Evolutionary conservation across 2,329 filamentous ascomycete species (phyloP).

Genomic region (Venturia aucupariae): DNA sequence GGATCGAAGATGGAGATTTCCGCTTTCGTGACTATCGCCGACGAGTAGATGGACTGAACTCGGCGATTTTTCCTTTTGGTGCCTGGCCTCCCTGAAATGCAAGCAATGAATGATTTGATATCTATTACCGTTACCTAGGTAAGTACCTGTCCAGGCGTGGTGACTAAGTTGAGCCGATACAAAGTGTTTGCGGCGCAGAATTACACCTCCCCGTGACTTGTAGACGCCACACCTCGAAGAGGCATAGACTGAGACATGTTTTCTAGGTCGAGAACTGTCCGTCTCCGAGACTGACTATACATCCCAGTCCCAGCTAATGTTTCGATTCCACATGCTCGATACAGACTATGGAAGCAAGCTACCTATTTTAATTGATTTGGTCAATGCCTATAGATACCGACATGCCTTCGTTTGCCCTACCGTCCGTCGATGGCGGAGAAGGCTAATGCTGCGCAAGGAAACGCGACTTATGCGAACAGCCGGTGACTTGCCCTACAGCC

Average conservation of each 20-base stretch:
- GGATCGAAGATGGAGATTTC: background rate
- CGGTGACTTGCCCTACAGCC: background rate
- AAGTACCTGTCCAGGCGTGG: background rate
- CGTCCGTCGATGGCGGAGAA: background rate
- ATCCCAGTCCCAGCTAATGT: no score
- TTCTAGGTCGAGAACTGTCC: background rate
- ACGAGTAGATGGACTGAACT: background rate
- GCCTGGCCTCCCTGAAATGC: background rate
- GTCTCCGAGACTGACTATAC: no score
- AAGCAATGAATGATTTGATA: background rate
- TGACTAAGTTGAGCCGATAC: background rate
- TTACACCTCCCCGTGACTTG: background rate
- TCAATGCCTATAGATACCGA: no score
- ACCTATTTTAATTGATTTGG: no score
- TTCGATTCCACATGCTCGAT: no score
- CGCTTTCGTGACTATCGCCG: background rate
- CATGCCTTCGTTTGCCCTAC: no score
- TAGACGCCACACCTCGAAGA: background rate
- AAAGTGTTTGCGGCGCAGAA: background rate
- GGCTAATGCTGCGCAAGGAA: background rate
- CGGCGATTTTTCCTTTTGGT: background rate
- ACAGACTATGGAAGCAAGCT: no score
- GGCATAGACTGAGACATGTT: background rate
- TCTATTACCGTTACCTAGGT: background rate
- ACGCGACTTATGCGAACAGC: background rate